Percentiles rank a stretch among this genome's conserved stretches.
phyloP scores from a whole-genome alignment of 352 stramenopile species.

The Globisporangium irregulare region DNA sequence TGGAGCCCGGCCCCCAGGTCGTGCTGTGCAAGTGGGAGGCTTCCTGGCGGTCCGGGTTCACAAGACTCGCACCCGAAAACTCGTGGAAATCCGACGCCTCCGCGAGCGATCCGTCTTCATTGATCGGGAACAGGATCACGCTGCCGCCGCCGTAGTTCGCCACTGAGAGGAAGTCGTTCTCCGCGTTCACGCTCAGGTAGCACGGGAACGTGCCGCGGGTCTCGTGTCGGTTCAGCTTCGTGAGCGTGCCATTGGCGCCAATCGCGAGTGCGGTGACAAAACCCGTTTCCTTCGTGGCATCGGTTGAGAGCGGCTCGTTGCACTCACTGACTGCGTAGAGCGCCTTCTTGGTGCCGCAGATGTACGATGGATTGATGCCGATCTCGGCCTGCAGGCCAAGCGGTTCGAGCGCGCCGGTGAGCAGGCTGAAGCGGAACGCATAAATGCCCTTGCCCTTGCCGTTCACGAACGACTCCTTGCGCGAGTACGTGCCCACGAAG shows the following conservation, averaged over 20 bases:
- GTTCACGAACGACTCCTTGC: conserved; percentile 73
- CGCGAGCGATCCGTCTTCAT: conserved; percentile 48
- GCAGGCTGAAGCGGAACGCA: conserved; percentile 53
- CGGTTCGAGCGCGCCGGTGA: conserved; percentile 43
- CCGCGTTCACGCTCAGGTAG: conserved; percentile 52
- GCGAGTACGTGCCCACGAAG: conserved; percentile 85
- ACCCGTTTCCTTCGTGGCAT: conserved; percentile 38
- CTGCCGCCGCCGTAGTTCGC: conserved; percentile 77
- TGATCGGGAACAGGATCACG: conserved; percentile 55
- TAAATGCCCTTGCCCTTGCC: conserved; percentile 76
- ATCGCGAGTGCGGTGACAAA: conserved; percentile 60
- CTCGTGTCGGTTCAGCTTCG: conserved; percentile 46
- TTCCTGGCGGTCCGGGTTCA: conserved; percentile 62
- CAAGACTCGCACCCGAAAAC: conserved; percentile 44
- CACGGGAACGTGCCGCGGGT: conserved; percentile 55
- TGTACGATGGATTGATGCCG: conserved; percentile 73
- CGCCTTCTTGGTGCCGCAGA: conserved; percentile 35
- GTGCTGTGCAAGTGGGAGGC: conserved; percentile 75
- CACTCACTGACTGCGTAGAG: conserved; percentile 77
- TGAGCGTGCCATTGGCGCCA: conserved; percentile 33
- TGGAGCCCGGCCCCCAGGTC: conserved; percentile 42
- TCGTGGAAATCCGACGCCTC: conserved; percentile 37
- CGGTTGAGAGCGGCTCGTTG: conserved; percentile 33
- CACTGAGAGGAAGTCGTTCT: conserved; percentile 51
- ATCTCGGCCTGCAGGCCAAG: conserved; percentile 42